Percentiles rank a stretch among this genome's conserved stretches.
Evolutionary conservation across 2,329 filamentous ascomycete species (phyloP).

Genomic region (Mycosphaerelloides madeirae): DNA sequence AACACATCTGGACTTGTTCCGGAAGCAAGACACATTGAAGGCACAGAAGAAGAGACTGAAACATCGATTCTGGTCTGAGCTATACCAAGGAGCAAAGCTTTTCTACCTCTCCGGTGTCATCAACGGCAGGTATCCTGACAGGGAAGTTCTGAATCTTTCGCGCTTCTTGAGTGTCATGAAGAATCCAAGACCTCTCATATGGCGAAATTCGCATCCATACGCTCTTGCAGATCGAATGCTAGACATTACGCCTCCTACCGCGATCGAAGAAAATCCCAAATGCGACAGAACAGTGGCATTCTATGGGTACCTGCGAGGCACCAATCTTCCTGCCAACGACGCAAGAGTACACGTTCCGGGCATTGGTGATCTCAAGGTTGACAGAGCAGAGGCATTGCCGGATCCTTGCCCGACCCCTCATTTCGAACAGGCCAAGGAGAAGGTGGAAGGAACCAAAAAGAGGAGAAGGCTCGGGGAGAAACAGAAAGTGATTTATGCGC

Average conservation of each 20-base stretch:
- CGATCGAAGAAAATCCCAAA: slow-evolving; percentile 80
- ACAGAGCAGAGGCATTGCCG: slow-evolving; percentile 78
- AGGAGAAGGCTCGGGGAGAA: slow-evolving; percentile 85
- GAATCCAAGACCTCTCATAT: slow-evolving; percentile 91
- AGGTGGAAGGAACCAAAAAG: slow-evolving; percentile 75
- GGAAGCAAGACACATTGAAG: slow-evolving; percentile 85
- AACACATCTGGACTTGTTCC: slow-evolving; percentile 92
- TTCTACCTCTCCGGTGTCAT: slow-evolving; percentile 96
- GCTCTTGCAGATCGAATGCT: slow-evolving; percentile 88
- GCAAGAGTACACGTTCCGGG: slow-evolving; percentile 90
- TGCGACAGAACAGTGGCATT: slow-evolving; percentile 88
- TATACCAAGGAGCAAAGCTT: slow-evolving; percentile 94
- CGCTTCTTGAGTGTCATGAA: slow-evolving; percentile 98
- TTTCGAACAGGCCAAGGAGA: slow-evolving; percentile 81
- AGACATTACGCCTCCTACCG: slow-evolving; percentile 88
- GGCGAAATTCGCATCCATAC: slow-evolving; percentile 95
- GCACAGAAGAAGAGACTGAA: slow-evolving; percentile 95
- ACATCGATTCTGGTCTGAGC: slow-evolving; percentile 90
- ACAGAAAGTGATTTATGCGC: slow-evolving; percentile 91
- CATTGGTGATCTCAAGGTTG: slow-evolving; percentile 80
- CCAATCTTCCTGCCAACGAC: slow-evolving; percentile 81
- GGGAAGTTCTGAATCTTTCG: slow-evolving; percentile 92
- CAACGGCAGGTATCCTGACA: slow-evolving; percentile 92
- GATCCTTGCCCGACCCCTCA: slow-evolving; percentile 93
- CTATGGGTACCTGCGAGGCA: slow-evolving; percentile 90